Percentiles rank a stretch among this genome's conserved stretches.
phyloP scores from a whole-genome alignment of 495 filamentous ascomycete genomes.

The Corynascus novoguineensis region DNA sequence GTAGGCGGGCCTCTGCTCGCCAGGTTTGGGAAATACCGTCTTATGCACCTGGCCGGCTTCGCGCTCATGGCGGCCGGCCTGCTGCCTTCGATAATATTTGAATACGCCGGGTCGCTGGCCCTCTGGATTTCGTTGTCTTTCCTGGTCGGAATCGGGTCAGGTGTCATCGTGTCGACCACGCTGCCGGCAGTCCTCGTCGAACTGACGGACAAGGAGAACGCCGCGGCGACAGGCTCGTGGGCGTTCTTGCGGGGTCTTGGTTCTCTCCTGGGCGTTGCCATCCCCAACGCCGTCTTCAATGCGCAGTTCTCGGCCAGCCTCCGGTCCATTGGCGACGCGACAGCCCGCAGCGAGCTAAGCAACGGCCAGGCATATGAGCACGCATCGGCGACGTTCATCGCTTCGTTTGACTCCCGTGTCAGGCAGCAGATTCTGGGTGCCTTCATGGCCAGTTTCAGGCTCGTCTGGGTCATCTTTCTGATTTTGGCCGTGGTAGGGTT shows the following conservation, averaged over 20 bases:
- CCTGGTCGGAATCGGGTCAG: constrained; percentile 26
- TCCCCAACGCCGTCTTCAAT: constrained; percentile 50
- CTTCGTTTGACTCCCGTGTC: constrained; percentile 17
- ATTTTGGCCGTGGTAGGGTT: no score
- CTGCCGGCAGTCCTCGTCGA: constrained; percentile 39
- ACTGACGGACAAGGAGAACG: constrained; percentile 35
- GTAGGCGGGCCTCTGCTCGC: constrained; percentile 20
- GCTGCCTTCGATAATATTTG: constrained; percentile 39
- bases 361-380: constrained; percentile 27
- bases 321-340: constrained; percentile 21
- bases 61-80: constrained; percentile 37
- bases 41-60: constrained; percentile 39
- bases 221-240: constrained; percentile 40
- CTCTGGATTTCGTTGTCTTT: constrained; percentile 14
- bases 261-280: constrained; percentile 45
- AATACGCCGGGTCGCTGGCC: background rate
- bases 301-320: constrained; percentile 22
- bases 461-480: constrained; percentile 23
- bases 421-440: constrained; percentile 24
- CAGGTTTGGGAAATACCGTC: constrained; percentile 42
- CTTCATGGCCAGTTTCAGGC: constrained; percentile 22
- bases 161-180: constrained; percentile 28
- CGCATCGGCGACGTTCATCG: constrained; percentile 10
- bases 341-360: constrained; percentile 15
- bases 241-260: constrained; percentile 46